Evolutionary conservation across 2,329 filamentous ascomycete genomes (phyloP), one percentile per base, ranked within the genome.

Genomic region (Simplicillium sp.): DNA sequence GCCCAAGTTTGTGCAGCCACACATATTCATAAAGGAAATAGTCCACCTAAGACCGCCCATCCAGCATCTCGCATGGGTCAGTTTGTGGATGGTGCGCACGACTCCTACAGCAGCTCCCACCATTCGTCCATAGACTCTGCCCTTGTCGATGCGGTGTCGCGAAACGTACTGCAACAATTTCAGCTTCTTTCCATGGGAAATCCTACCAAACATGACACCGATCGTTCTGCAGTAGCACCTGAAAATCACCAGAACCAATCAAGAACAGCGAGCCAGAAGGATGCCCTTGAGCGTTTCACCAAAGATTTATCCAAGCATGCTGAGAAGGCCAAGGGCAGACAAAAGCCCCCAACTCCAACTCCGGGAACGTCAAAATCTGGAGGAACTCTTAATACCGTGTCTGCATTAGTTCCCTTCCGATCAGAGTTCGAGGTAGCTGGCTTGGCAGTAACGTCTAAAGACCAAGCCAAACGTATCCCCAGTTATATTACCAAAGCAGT

Each of bases 391-490:
- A 64, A 67, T 44, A 78, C 75, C 2, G 61, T 79, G 14, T 62
- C 67, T 18, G 71, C 69, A 25, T 56, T 79, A 3, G 51, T 75
- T 18, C 74, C 74, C 2, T 79, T 70, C 49, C 67, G 64, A 36
- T 58, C 66, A 4, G 66, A 79, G 44, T 77, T 80, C 45, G 60
- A 59, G 42, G 64, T 65, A 42, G 73, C 70, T 40, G 73, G 74
- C 2, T 60, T 80, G 38, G 73, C 74, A 2, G 68, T 79, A 1
- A 78, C 75, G 11, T 76, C 75, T 29, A 56, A 56, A 36, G 46
- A 60, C 46, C 44, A 74, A 67, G 48, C 67, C 65, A 54, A 60
- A 44, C 15, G 49, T 33, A 39, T 51, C 34, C 34, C 52, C 43
- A 31, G 39, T 31, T 45, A 53, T 39, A 47, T 45, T 20, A 34